phyloP scores from a whole-genome alignment of 352 stramenopile genomes.

The Halophytophthora batemanensis region DNA sequence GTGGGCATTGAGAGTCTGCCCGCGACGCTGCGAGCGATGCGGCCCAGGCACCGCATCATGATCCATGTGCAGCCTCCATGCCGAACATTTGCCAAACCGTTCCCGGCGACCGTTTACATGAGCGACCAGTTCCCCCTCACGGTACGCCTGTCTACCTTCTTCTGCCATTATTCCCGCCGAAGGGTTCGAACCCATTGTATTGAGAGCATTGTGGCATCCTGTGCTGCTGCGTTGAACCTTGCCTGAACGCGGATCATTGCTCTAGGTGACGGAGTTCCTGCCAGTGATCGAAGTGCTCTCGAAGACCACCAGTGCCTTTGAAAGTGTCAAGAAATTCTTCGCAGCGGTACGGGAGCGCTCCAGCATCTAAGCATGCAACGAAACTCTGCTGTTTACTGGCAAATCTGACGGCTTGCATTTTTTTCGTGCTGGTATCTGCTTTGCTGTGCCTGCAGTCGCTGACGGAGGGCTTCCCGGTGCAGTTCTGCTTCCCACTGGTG shows the following conservation, averaged over 20 bases:
- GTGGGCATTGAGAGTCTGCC: conserved; percentile 40
- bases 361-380: background rate
- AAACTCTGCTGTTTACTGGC: conserved; percentile 1
- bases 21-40: conserved; percentile 21
- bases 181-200: too few species aligned
- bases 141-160: conserved; percentile 16
- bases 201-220: too few species aligned
- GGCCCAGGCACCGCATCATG: conserved; percentile 47
- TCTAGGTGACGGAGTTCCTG: conserved; percentile 53
- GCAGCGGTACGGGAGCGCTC: conserved; percentile 32
- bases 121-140: conserved; percentile 58
- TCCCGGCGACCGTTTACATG: conserved; percentile 57
- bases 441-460: conserved; percentile 20
- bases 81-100: conserved; percentile 48
- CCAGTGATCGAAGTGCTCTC: conserved; percentile 66
- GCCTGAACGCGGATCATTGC: too few species aligned
- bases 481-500: conserved; percentile 69
- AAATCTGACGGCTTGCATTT: background rate
- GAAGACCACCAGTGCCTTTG: conserved; percentile 61
- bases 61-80: conserved; percentile 45
- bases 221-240: too few species aligned
- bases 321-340: conserved; percentile 62
- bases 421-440: background rate
- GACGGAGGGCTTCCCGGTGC: conserved; percentile 58
- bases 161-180: background rate